Evolutionary conservation across 1,284 basidiomycete species (phyloP).

Genomic region (Paramarasmius palmivorus): DNA sequence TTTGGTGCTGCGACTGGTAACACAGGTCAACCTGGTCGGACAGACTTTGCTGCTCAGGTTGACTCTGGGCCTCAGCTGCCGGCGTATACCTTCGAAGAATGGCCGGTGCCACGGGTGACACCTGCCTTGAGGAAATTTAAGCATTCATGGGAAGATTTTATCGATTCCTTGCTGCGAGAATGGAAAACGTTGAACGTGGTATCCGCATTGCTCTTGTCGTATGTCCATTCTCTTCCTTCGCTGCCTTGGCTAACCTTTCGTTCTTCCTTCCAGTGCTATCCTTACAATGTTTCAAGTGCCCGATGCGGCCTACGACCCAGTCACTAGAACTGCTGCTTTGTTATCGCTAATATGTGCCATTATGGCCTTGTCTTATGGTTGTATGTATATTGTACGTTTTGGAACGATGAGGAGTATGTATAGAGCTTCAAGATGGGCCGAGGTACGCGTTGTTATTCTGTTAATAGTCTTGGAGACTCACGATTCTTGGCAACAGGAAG

Average conservation of each 20-base stretch:
- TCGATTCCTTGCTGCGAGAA: conserved; percentile 68
- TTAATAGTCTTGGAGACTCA: not conserved
- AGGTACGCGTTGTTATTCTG: conserved; percentile 42
- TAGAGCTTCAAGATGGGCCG: conserved; percentile 74
- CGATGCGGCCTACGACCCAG: conserved; percentile 57
- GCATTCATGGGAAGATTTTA: conserved; percentile 69
- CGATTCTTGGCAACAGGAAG: conserved; percentile 48
- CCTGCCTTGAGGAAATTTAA: conserved; percentile 67
- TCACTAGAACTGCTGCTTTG: conserved; percentile 67
- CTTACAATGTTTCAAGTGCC: conserved; percentile 73
- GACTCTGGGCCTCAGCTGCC: conserved; percentile 6
- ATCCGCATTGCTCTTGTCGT: conserved; percentile 71
- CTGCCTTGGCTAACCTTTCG: conserved; percentile 1
- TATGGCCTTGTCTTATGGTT: conserved; percentile 76
- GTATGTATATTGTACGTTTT: conserved; percentile 76
- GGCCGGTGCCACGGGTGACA: conserved; percentile 57
- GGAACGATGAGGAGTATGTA: conserved; percentile 79
- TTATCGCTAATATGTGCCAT: conserved; percentile 68
- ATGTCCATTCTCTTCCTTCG: conserved; percentile 25
- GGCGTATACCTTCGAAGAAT: conserved; percentile 64
- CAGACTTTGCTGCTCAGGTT: no score
- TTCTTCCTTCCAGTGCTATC: conserved; percentile 52
- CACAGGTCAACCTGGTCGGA: no score
- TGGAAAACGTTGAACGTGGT: conserved; percentile 81
- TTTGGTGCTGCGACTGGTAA: not conserved